A percentile compares a stretch with the other conserved stretches of the same genome.
phyloP scores from a whole-genome alignment of 176 grass and related monocot genomes.

The Luzula sylvatica region DNA sequence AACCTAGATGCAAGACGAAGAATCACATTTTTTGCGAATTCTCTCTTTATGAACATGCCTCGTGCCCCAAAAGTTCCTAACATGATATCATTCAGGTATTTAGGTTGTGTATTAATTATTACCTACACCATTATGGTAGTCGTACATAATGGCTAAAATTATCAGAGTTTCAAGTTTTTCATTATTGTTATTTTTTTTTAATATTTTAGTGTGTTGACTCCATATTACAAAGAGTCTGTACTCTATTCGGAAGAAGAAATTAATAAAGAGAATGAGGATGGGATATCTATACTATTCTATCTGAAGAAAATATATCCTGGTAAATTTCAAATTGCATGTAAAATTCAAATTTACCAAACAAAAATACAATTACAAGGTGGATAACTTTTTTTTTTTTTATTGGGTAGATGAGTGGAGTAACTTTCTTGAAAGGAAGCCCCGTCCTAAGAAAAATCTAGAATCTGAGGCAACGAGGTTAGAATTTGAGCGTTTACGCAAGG shows the following conservation, averaged over 20 bases:
- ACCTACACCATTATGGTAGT: no score
- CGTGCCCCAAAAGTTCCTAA: slow-evolving; percentile 47
- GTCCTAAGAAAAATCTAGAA: background rate
- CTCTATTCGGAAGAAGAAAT: slow-evolving; percentile 59
- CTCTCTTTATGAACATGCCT: slow-evolving; percentile 94
- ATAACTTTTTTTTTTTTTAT: no score
- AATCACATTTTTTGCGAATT: slow-evolving; percentile 97
- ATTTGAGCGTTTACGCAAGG: background rate
- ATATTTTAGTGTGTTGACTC: slow-evolving; percentile 76
- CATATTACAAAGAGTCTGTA: slow-evolving; percentile 93
- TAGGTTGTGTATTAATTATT: no score
- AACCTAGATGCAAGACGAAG: slow-evolving; percentile 89
- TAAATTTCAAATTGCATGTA: no score
- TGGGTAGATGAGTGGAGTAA: slow-evolving; percentile 84
- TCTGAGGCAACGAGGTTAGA: background rate
- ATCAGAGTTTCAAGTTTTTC: background rate
- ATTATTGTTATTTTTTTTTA: slow-evolving; percentile 1
- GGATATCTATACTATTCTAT: slow-evolving; percentile 89
- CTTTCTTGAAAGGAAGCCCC: slow-evolving; percentile 33
- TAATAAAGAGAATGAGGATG: slow-evolving; percentile 64
- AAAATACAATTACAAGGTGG: no score
- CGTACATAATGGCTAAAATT: no score
- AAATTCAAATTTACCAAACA: no score
- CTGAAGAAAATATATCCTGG: slow-evolving; percentile 82
- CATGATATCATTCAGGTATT: slow-evolving; percentile 94